Evolutionary conservation across 208 protist species (phyloP).

Genomic region (Endotrypanum monterogeii): DNA sequence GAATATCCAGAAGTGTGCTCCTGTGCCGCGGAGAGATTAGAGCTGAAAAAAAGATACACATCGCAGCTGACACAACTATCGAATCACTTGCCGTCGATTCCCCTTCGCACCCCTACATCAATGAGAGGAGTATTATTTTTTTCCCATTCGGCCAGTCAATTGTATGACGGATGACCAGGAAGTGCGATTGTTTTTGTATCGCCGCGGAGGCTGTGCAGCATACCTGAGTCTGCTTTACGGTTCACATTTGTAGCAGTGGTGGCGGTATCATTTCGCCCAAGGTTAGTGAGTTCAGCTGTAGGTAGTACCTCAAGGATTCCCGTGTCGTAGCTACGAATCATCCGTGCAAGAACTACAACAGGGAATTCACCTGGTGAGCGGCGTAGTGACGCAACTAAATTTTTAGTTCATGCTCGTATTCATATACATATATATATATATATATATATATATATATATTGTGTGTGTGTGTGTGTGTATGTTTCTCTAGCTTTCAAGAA

Average conservation of each 20-base stretch:
- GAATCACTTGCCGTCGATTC: slow-evolving; percentile 32
- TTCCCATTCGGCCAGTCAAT: slow-evolving; percentile 43
- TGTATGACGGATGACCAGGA: slow-evolving; percentile 38
- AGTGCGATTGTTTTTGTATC: slow-evolving; percentile 39
- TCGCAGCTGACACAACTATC: slow-evolving; percentile 25
- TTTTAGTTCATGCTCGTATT: neutral
- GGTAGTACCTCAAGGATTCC: slow-evolving; percentile 47
- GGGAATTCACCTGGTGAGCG: slow-evolving; percentile 26
- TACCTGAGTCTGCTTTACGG: slow-evolving; percentile 48
- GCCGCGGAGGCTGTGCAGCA: slow-evolving; percentile 58
- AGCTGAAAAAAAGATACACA: slow-evolving; percentile 49
- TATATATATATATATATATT: neutral
- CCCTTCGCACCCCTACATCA: slow-evolving; percentile 18
- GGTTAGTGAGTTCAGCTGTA: slow-evolving; percentile 58
- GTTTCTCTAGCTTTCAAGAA: neutral
- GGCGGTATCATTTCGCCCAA: slow-evolving; percentile 52
- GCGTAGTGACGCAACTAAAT: neutral
- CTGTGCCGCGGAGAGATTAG: slow-evolving; percentile 32
- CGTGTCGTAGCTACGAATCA: slow-evolving; percentile 33
- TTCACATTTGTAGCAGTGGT: slow-evolving; percentile 53
- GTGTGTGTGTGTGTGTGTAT: neutral
- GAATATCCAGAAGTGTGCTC: slow-evolving; percentile 38
- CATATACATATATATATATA: neutral
- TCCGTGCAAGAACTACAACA: slow-evolving; percentile 38
- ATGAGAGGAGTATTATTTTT: slow-evolving; percentile 47